Base-by-base conservation (phyloP, 1,139 yeast genomes). In the Zygotorulaspora mrakii region DNA sequence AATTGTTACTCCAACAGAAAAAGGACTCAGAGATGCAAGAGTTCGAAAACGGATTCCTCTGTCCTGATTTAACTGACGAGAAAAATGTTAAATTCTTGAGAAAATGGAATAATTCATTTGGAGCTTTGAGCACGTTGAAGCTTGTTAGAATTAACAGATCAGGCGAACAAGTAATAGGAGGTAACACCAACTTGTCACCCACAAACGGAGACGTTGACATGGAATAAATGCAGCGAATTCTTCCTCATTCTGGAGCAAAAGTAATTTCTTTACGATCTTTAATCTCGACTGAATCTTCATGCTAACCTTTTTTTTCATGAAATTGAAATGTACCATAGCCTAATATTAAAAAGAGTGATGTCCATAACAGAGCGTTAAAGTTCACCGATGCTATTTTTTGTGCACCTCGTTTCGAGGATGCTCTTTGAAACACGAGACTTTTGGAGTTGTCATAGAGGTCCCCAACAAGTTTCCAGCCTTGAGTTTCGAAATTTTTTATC, bases 31-130 rank as follows among this genome's bases (percentile, higher is more conserved):
- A 88, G 48, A 42, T 57, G 35, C 74, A 74, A 26, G 76, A 82
- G 40, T 87, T 74, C 57, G 68, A 66, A 11, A 72, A 86, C 1
- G 97, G 97, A 0, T 80, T 80, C 65, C 61, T 68, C 40, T 70
- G 83, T 5, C 96, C 96, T 0, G 88, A 87, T 61, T 60, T 89
- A 44, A 68, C 78, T 3, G 81, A 81, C 51, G 66, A 63, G 34
- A 70, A 66, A 8, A 82, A 79, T 6, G 94, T 85, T 1, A 67
- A 69, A 31, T 65, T 70, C 31, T 66, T 88, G 46, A 71, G 80
- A 55, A 62, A 65, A 13, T 89, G 96, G 96, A 82, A 83, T 52
- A 91, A 94, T 16, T 76, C 86, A 7, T 68, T 75, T 49, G 96
- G 96, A 28, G 89, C 94, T n/a, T 65, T 82, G 39, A 79, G 82